Evolutionary conservation across 169 alveolate genomes (phyloP).

Genomic region (Eimeria acervulina): DNA sequence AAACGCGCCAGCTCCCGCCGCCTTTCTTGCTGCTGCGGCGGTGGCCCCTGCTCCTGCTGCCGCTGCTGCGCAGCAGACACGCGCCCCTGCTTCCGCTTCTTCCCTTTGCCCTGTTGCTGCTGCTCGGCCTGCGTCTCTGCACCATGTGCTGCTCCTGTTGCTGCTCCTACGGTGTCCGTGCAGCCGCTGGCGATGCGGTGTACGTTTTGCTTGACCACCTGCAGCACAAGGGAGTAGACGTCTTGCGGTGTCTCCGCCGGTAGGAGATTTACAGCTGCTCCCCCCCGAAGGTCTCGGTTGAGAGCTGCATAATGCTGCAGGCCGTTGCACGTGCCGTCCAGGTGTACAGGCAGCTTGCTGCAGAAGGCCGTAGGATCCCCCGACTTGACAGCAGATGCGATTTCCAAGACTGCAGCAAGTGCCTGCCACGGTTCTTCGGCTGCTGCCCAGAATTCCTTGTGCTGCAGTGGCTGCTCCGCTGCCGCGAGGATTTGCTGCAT

Average conservation of each 20-base stretch:
- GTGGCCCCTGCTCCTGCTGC: constrained; percentile 1
- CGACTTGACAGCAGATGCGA: constrained; percentile 78
- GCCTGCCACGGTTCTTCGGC: constrained; percentile 98
- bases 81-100: not conserved
- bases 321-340: constrained; percentile 99
- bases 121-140: not conserved
- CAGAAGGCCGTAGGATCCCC: constrained; percentile 91
- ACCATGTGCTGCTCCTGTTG: not conserved
- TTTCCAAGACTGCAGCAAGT: constrained; percentile 90
- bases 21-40: constrained; percentile 47
- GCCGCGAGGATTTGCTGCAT: constrained; percentile 78
- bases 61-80: not conserved
- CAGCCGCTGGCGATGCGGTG: constrained; percentile 16
- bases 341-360: constrained; percentile 96
- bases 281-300: constrained; percentile 98
- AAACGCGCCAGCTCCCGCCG: constrained; percentile 56
- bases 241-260: constrained; percentile 97
- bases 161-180: not conserved
- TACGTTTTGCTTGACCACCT: constrained; percentile 76
- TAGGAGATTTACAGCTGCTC: constrained; percentile 95
- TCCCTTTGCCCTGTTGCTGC: not conserved
- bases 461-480: constrained; percentile 92
- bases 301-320: constrained; percentile 97
- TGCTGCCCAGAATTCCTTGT: constrained; percentile 90
- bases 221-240: constrained; percentile 95